phyloP scores from a whole-genome alignment of 83 land plant species.

The Isoetes engelmannii region DNA sequence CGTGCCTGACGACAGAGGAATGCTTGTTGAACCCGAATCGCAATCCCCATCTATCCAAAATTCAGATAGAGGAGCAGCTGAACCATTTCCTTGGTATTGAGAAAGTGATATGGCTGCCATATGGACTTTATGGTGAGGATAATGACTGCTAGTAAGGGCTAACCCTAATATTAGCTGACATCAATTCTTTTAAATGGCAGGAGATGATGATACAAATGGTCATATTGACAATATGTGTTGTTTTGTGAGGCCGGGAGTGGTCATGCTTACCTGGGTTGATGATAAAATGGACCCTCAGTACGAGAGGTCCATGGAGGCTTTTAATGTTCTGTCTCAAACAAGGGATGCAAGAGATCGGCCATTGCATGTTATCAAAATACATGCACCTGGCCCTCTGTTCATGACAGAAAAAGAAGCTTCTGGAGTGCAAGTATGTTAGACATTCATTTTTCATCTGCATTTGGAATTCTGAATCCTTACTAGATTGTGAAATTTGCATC shows the following conservation, averaged over 20 bases:
- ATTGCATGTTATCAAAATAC: conserved; percentile 57
- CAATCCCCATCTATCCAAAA: conserved; percentile 61
- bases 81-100: conserved; percentile 69
- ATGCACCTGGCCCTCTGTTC: conserved; percentile 74
- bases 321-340: conserved; percentile 47
- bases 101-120: conserved; percentile 90
- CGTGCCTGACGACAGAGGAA: conserved; percentile 95
- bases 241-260: conserved; percentile 81
- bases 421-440: conserved; percentile 41
- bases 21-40: conserved; percentile 81
- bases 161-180: no score
- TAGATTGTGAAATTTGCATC: not conserved
- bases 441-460: not conserved
- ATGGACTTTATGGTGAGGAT: conserved; percentile 65
- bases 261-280: conserved; percentile 79
- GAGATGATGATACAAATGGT: conserved; percentile 95
- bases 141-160: no score
- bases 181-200: conserved; percentile 23
- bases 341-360: conserved; percentile 80
- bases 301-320: conserved; percentile 68
- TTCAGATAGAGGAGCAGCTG: conserved; percentile 65
- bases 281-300: conserved; percentile 70
- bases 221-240: conserved; percentile 95
- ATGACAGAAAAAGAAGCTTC: conserved; percentile 69
- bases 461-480: not conserved